phyloP scores from a whole-genome alignment of 192 early-diverging fungal genomes.

The Rhizoclosmatium sp. region DNA sequence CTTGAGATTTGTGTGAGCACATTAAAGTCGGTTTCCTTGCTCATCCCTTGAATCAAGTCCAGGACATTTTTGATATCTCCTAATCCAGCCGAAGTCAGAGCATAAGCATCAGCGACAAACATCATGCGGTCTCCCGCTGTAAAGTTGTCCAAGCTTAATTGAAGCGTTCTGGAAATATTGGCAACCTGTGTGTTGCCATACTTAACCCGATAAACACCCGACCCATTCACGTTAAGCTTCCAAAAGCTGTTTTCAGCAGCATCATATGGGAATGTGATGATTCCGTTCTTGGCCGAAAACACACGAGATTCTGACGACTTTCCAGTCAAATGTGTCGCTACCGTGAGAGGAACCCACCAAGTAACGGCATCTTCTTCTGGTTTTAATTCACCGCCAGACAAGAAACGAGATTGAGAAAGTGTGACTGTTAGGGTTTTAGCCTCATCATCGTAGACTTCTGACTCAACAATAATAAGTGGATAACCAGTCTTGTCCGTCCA shows the following conservation, averaged over 20 bases:
- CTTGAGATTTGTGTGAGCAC: slow-evolving; percentile 75
- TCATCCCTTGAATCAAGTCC: slow-evolving; percentile 75
- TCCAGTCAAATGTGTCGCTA: slow-evolving; percentile 52
- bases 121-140: slow-evolving; percentile 80
- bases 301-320: slow-evolving; percentile 55
- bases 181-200: slow-evolving; percentile 43
- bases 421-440: slow-evolving; percentile 57
- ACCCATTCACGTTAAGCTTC: slow-evolving; percentile 85
- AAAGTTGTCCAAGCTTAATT: slow-evolving; percentile 49
- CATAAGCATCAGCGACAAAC: slow-evolving; percentile 83
- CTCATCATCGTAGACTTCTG: slow-evolving; percentile 55
- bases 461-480: slow-evolving; percentile 78
- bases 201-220: slow-evolving; percentile 87
- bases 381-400: slow-evolving; percentile 78
- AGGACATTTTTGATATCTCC: slow-evolving; percentile 76
- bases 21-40: slow-evolving; percentile 75
- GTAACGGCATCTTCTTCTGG: slow-evolving; percentile 76
- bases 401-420: slow-evolving; percentile 82
- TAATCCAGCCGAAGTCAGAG: slow-evolving; percentile 80
- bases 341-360: slow-evolving; percentile 88
- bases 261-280: slow-evolving; percentile 58
- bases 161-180: slow-evolving; percentile 49
- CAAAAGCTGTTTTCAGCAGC: slow-evolving; percentile 58
- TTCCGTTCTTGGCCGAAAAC: slow-evolving; percentile 50
- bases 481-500: slow-evolving; percentile 91